A percentile compares a stretch with the other conserved stretches of the same genome.
phyloP scores from a whole-genome alignment of 169 alveolate genomes.

The Pseudocohnilembus persalinus region DNA sequence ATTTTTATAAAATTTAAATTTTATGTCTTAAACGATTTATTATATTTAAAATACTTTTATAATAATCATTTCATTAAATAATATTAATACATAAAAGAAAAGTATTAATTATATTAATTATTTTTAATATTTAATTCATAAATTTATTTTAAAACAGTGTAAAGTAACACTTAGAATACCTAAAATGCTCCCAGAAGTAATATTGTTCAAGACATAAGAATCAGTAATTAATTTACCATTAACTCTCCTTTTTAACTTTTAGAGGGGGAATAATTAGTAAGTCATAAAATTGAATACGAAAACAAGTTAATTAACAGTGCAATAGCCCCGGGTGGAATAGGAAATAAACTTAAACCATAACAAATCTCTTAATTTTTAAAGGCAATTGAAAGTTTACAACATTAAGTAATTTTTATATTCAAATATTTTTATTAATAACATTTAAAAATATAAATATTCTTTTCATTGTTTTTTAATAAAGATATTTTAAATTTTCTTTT shows the following conservation, averaged over 20 bases:
- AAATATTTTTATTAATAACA: background rate
- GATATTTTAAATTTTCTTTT: no score
- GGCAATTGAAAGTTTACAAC: background rate
- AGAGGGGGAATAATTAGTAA: background rate
- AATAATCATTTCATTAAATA: no score
- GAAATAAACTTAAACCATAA: background rate
- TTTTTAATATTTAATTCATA: no score
- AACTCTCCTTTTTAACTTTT: background rate
- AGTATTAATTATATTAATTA: no score
- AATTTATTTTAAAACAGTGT: no score
- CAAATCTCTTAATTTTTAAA: background rate
- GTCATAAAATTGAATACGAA: background rate
- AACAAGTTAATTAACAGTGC: background rate
- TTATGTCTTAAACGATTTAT: no score
- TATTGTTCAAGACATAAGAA: background rate
- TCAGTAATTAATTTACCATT: background rate
- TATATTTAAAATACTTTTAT: no score
- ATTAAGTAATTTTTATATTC: background rate
- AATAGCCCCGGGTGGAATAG: background rate
- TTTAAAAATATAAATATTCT: no score
- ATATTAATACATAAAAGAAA: no score
- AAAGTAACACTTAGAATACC: no score
- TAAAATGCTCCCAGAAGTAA: background rate
- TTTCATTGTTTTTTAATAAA: no score
- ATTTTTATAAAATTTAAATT: no score